A percentile compares a stretch with the other conserved stretches of the same genome.
Evolutionary conservation across 164 flowering plant genomes (phyloP).

Genomic region (Houttuynia cordata): DNA sequence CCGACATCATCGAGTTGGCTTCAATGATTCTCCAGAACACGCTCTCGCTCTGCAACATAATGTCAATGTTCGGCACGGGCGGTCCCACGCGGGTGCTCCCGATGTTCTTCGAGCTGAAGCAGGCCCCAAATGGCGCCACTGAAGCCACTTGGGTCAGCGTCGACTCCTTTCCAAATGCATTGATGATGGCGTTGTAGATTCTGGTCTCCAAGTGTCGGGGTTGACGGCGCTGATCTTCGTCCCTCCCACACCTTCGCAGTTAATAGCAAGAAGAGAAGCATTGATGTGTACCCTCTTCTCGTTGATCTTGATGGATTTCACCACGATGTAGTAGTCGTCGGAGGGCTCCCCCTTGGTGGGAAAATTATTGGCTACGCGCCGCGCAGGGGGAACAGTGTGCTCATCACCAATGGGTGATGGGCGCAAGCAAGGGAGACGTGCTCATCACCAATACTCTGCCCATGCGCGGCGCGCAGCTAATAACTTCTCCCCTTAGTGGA

Average conservation of each 20-base stretch:
- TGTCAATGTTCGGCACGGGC: conserved; percentile 26
- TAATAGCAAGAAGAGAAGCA: conserved; percentile 11
- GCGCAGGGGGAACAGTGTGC: no score
- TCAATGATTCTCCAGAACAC: conserved; percentile 27
- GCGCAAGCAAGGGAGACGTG: no score
- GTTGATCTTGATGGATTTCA: conserved; percentile 15
- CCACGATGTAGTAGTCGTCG: conserved; percentile 21
- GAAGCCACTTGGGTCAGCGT: conserved; percentile 13
- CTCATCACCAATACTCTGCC: no score
- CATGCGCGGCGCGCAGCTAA: no score
- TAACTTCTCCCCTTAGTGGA: no score
- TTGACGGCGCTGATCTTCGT: conserved; percentile 17
- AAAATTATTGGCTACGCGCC: no score
- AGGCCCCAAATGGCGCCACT: conserved; percentile 24
- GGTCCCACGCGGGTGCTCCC: conserved; percentile 22
- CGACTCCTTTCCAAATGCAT: conserved; percentile 16
- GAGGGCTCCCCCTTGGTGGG: conserved; percentile 6
- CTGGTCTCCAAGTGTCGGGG: conserved; percentile 20
- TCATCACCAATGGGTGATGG: no score
- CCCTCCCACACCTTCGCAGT: conserved; percentile 14
- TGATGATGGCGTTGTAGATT: conserved; percentile 24
- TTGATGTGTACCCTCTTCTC: conserved; percentile 8
- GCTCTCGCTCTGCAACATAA: conserved; percentile 18
- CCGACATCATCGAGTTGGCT: conserved; percentile 30
- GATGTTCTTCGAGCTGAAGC: conserved; percentile 17